These are phyloP conservation scores for Chlorella sp. DNA, from an alignment of 139 green algal genomes.

Conservation along the genomic window DNA sequence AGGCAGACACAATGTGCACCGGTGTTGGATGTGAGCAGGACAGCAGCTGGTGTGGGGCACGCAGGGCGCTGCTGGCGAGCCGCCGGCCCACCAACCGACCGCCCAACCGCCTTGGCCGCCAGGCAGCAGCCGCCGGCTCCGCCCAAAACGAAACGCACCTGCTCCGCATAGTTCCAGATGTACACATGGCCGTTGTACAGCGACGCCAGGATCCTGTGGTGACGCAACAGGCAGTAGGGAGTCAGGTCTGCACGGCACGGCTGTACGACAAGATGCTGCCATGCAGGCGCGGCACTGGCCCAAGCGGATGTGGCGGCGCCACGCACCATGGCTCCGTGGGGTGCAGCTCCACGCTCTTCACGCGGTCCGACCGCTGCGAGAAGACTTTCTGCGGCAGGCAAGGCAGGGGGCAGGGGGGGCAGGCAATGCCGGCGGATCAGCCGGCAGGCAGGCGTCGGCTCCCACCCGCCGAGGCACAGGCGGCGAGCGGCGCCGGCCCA, in stretches of 20 bases:
- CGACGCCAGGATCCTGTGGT: slow-evolving; percentile 89
- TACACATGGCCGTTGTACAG: slow-evolving; percentile 98
- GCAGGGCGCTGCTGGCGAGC: not conserved
- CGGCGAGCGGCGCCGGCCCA: not conserved
- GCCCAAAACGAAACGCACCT: slow-evolving; percentile 4
- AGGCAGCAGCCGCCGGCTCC: not conserved
- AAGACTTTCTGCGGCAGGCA: slow-evolving; percentile 78
- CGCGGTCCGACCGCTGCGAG: slow-evolving; percentile 94
- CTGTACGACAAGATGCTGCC: no score
- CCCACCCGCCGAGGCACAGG: no score
- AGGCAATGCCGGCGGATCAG: not conserved
- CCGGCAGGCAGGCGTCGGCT: not conserved
- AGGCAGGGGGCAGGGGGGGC: not conserved
- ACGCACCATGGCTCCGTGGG: slow-evolving; percentile 97
- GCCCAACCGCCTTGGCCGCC: not conserved
- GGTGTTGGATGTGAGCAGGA: not conserved
- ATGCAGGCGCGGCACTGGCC: no score
- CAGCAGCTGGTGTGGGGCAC: not conserved
- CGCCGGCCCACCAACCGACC: not conserved
- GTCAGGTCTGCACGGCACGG: no score
- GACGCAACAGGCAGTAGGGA: not conserved
- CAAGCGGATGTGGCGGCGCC: not conserved
- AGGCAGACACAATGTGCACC: not conserved
- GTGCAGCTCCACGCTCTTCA: slow-evolving; percentile 99
- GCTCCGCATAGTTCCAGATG: slow-evolving; percentile 96